A percentile compares a stretch with the other conserved stretches of the same genome.
Conservation (phyloP, 2,329 filamentous ascomycete genomes). For the Aspergillus viridinutans region DNA sequence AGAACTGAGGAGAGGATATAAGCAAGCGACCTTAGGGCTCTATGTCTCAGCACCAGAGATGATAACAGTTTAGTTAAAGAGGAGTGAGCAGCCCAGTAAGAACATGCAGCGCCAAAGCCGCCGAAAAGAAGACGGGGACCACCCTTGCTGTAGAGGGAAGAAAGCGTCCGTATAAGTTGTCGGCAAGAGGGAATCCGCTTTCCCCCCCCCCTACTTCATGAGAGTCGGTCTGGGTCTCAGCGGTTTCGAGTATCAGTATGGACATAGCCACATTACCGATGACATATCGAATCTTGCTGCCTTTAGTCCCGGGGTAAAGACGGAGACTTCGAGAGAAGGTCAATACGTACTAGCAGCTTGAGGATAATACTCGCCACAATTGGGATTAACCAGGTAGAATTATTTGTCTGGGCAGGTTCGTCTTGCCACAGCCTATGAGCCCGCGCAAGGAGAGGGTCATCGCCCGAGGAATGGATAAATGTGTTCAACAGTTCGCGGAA, state of each 20-base stretch:
- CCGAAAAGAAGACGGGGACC: conserved; percentile 1
- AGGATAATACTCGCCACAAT: background rate
- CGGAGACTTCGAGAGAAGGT: no score
- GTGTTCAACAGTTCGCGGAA: conserved; percentile 2
- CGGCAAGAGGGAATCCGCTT: background rate
- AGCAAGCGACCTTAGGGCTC: background rate
- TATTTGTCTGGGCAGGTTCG: background rate
- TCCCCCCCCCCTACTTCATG: background rate
- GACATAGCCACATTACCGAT: background rate
- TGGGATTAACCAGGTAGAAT: background rate
- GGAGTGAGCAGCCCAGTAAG: background rate
- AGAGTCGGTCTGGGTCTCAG: background rate
- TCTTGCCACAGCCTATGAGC: background rate
- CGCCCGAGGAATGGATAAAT: conserved; percentile 1
- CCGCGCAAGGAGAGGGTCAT: conserved; percentile 2
- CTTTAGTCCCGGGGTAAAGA: background rate
- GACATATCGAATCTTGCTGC: background rate
- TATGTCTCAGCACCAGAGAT: background rate
- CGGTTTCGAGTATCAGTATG: conserved; percentile 4
- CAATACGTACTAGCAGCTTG: background rate
- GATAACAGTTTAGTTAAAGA: background rate
- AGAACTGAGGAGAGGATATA: background rate
- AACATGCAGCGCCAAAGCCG: background rate
- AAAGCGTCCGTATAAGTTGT: background rate
- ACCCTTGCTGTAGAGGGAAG: background rate